A percentile compares a stretch with the other conserved stretches of the same genome.
Conservation (phyloP, 257 asterid species). For the Lantana camara region DNA sequence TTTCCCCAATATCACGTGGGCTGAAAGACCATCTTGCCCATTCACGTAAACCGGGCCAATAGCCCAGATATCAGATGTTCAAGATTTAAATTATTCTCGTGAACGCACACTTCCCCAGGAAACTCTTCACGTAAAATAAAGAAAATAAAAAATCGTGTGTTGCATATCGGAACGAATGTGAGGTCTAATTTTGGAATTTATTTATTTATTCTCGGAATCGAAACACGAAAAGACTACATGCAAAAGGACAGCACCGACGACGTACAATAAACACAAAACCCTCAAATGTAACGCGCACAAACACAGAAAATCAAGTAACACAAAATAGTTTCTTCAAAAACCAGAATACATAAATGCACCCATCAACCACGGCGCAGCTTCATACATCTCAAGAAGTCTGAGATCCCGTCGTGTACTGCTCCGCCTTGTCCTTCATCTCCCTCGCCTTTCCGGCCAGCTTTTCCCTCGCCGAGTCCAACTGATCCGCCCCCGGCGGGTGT, state of each 20-base stretch:
- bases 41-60: too few species aligned
- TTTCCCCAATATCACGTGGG: too few species aligned
- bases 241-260: background rate
- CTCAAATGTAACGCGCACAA: background rate
- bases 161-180: too few species aligned
- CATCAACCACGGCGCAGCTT: background rate
- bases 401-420: slow-evolving; percentile 14
- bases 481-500: slow-evolving; percentile 52
- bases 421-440: slow-evolving; percentile 66
- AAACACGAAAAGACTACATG: background rate
- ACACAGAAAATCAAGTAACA: background rate
- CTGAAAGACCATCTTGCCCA: too few species aligned
- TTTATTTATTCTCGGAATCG: background rate
- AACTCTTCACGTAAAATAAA: too few species aligned
- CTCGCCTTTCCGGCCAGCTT: slow-evolving; percentile 52
- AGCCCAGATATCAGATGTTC: too few species aligned
- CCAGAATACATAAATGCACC: background rate
- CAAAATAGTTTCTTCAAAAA: background rate
- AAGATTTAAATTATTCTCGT: too few species aligned
- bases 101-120: too few species aligned
- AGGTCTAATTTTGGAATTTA: too few species aligned
- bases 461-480: slow-evolving; percentile 48
- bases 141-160: too few species aligned
- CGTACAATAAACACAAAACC: too few species aligned
- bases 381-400: slow-evolving; percentile 2